Conservation (phyloP, 2,329 filamentous ascomycete genomes). For the Stagonosporopsis vannaccii region DNA sequence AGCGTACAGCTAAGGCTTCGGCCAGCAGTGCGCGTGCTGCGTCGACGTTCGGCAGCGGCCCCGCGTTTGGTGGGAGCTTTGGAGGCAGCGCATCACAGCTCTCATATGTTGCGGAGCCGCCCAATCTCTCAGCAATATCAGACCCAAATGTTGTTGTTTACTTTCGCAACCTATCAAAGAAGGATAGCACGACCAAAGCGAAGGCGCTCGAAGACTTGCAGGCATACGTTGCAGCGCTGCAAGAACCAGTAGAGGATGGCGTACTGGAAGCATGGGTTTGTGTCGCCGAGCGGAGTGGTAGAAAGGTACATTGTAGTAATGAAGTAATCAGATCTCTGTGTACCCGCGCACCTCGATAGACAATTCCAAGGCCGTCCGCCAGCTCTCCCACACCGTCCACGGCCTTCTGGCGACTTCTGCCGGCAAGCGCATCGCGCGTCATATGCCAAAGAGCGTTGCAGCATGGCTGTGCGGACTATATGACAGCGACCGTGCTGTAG, state of each 20-base stretch:
- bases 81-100: conserved; percentile 66
- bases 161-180: conserved; percentile 94
- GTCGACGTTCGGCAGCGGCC: conserved; percentile 50
- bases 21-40: conserved; percentile 69
- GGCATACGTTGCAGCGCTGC: conserved; percentile 65
- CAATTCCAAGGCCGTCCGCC: conserved; percentile 83
- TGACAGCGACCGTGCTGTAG: conserved; percentile 80
- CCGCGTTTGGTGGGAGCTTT: conserved; percentile 54
- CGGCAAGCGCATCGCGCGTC: conserved; percentile 83
- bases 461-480: conserved; percentile 92
- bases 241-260: conserved; percentile 75
- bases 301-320: conserved; percentile 3
- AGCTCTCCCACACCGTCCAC: conserved; percentile 81
- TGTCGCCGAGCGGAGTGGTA: conserved; percentile 28
- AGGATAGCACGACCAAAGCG: conserved; percentile 88
- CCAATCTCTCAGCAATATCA: conserved; percentile 77
- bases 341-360: conserved; percentile 93
- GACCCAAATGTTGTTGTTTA: conserved; percentile 84
- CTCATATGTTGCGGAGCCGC: conserved; percentile 87
- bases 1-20: conserved; percentile 66
- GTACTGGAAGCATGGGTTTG: conserved; percentile 89
- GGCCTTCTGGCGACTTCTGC: conserved; percentile 64
- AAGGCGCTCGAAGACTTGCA: conserved; percentile 90
- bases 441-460: conserved; percentile 78
- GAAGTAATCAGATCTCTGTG: conserved; percentile 70